Percentiles rank a stretch among this genome's conserved stretches.
Evolutionary conservation across 2,329 filamentous ascomycete species (phyloP).

Genomic region (Xylariaceae sp.): DNA sequence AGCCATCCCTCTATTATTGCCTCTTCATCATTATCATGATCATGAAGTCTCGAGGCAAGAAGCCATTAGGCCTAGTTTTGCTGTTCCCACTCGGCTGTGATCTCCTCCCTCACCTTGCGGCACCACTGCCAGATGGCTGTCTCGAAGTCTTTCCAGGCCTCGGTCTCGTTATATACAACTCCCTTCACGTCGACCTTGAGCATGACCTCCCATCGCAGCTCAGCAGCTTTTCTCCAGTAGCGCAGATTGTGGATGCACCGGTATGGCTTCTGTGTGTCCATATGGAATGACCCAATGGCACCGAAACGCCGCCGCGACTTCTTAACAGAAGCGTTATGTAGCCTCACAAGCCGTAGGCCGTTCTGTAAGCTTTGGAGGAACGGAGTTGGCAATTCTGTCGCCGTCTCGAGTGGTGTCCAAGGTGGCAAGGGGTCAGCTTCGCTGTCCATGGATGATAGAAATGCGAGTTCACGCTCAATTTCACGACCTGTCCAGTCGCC

Average conservation of each 20-base stretch:
- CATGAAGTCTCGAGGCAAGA: constrained; percentile 10
- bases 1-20: constrained; percentile 10
- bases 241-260: constrained; percentile 88
- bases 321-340: constrained; percentile 85
- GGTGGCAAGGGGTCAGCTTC: constrained; percentile 58
- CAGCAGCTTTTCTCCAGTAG: constrained; percentile 94
- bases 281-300: constrained; percentile 81
- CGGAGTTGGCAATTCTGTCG: constrained; percentile 57
- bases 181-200: constrained; percentile 81
- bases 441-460: constrained; percentile 71
- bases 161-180: constrained; percentile 68
- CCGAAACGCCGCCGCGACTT: constrained; percentile 85
- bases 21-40: constrained; percentile 22
- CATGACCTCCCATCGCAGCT: constrained; percentile 86
- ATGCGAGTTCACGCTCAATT: constrained; percentile 73
- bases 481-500: constrained; percentile 73
- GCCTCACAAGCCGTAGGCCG: constrained; percentile 73
- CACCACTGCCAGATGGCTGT: constrained; percentile 80
- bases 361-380: constrained; percentile 73
- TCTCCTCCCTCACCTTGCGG: constrained; percentile 74
- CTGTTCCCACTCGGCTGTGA: constrained; percentile 60
- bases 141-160: constrained; percentile 79
- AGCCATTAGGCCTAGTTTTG: constrained; percentile 15
- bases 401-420: constrained; percentile 58
- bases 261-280: constrained; percentile 93